Conservation (phyloP, 139 green algal genomes). For the Gonium pectorale region DNA sequence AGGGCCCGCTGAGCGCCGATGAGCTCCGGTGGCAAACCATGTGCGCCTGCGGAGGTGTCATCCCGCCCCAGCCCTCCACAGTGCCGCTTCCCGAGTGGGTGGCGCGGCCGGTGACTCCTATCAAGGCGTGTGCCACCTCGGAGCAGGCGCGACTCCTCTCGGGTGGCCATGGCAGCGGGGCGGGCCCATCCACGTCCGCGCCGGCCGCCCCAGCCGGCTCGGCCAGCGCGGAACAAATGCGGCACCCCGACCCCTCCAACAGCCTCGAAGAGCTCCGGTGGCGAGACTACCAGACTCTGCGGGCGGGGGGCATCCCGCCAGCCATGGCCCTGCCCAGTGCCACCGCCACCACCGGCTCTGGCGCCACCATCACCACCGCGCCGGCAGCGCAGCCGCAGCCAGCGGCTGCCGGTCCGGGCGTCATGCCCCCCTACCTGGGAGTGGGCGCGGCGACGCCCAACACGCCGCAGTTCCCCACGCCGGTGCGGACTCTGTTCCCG, state of each 20-base stretch:
- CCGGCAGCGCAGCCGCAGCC: not conserved
- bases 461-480: constrained; percentile 17
- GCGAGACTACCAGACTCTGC: not conserved
- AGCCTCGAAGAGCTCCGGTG: not conserved
- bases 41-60: too few relatives aligned
- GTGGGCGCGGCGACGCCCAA: not conserved
- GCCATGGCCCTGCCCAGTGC: too few relatives aligned
- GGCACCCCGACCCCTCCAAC: not conserved
- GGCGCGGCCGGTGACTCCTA: not conserved
- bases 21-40: not conserved
- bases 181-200: not conserved
- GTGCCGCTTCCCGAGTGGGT: not conserved
- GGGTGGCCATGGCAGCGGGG: too few relatives aligned
- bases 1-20: not conserved
- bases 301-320: too few relatives aligned
- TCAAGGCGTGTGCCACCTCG: not conserved
- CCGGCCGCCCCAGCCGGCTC: not conserved
- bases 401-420: not conserved
- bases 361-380: too few relatives aligned
- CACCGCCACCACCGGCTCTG: too few relatives aligned
- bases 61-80: not conserved
- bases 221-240: not conserved
- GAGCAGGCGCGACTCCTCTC: too few relatives aligned
- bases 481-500: constrained; percentile 20
- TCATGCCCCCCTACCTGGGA: too few relatives aligned